phyloP scores from a whole-genome alignment of 148 eudicot genomes.

The Dianthus caryophyllus region DNA sequence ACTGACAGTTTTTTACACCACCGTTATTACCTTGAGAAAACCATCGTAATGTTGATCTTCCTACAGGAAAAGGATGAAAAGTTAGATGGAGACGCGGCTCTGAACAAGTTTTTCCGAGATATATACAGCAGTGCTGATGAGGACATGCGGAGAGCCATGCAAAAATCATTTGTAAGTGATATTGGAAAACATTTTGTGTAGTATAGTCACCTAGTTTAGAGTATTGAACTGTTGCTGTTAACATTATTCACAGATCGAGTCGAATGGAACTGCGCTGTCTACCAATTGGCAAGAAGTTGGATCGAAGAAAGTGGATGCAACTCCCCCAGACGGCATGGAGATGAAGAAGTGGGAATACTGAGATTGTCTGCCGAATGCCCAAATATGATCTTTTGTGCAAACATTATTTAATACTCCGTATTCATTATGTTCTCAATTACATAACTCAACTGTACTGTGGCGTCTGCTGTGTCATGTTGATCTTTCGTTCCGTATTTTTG shows the following conservation, averaged over 20 bases:
- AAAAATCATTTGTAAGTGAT: slow-evolving; percentile 85
- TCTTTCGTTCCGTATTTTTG: too few species aligned
- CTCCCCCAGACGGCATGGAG: slow-evolving; percentile 90
- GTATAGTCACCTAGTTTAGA: too few species aligned
- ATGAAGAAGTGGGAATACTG: slow-evolving; percentile 83
- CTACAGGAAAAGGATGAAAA: slow-evolving; percentile 97
- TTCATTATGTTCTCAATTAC: too few species aligned
- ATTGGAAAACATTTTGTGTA: not conserved
- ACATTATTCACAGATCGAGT: slow-evolving; percentile 79
- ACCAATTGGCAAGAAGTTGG: slow-evolving; percentile 98
- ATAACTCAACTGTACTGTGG: too few species aligned
- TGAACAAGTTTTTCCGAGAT: slow-evolving; percentile 89
- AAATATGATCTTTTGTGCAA: too few species aligned
- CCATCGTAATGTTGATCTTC: not conserved
- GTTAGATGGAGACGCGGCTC: slow-evolving; percentile 95
- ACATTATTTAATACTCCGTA: too few species aligned
- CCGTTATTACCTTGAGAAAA: too few species aligned
- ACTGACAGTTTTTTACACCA: too few species aligned
- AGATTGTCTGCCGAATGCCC: too few species aligned
- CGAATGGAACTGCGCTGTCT: slow-evolving; percentile 88
- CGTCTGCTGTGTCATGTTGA: too few species aligned
- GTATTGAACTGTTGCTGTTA: too few species aligned
- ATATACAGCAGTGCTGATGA: slow-evolving; percentile 86
- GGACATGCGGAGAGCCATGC: slow-evolving; percentile 91
- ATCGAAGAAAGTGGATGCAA: slow-evolving; percentile 70